phyloP scores from a whole-genome alignment of 2,329 filamentous ascomycete species.

The Xylariaceae sp. region DNA sequence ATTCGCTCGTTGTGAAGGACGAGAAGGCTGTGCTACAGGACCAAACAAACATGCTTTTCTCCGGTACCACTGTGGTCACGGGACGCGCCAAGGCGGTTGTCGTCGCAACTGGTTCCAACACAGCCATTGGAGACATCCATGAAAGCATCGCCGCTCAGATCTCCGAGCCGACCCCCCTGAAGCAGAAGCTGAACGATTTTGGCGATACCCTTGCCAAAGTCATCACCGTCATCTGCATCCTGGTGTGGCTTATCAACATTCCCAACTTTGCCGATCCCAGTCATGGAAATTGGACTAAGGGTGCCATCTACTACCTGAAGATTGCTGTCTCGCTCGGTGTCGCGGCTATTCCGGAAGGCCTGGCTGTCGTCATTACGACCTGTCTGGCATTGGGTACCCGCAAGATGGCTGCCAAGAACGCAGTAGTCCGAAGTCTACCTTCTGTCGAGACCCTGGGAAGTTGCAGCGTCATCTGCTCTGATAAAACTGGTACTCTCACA shows the following conservation, averaged over 20 bases:
- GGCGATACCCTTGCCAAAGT: constrained; percentile 95
- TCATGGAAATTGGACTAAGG: constrained; percentile 91
- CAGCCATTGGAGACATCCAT: constrained; percentile 96
- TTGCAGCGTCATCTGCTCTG: constrained; percentile 98
- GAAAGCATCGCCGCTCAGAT: constrained; percentile 98
- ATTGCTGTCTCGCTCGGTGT: constrained; percentile 98
- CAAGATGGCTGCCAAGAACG: constrained; percentile 98
- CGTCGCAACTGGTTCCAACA: constrained; percentile 80
- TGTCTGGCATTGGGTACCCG: constrained; percentile 92
- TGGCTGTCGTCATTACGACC: constrained; percentile 98
- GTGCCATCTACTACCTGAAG: constrained; percentile 98
- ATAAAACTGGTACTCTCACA: constrained; percentile 96
- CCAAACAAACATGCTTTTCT: constrained; percentile 96
- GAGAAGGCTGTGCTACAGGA: constrained; percentile 90
- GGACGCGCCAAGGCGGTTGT: constrained; percentile 90
- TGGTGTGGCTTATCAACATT: constrained; percentile 98
- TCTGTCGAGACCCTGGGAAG: constrained; percentile 97
- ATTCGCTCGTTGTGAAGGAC: constrained; percentile 61
- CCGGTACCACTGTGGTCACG: constrained; percentile 92
- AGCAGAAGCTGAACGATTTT: constrained; percentile 98
- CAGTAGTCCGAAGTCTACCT: constrained; percentile 89
- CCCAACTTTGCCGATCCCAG: constrained; percentile 93
- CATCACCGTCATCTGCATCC: constrained; percentile 91
- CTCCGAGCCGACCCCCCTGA: constrained; percentile 91
- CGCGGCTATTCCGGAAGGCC: constrained; percentile 92